phyloP scores from a whole-genome alignment of 2,329 filamentous ascomycete species.

The Aspergillus fumigatiaffinis region DNA sequence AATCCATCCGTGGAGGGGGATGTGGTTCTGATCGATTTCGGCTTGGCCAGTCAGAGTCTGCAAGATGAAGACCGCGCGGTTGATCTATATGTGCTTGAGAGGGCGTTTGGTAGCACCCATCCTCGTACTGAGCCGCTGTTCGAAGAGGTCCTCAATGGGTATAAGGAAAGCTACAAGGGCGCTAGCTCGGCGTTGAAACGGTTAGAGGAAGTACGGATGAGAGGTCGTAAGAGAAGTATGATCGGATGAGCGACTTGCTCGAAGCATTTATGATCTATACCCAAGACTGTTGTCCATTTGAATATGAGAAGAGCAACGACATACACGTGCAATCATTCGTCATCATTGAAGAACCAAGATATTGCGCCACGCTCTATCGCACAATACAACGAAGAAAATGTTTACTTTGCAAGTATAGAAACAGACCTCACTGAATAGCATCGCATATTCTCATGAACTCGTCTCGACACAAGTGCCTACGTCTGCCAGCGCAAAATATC shows the following conservation, averaged over 20 bases:
- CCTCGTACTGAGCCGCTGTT: slow-evolving; percentile 78
- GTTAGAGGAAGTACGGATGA: slow-evolving; percentile 87
- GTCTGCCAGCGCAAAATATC: slow-evolving; percentile 87
- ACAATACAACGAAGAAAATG: neutral
- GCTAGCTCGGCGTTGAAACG: slow-evolving; percentile 71
- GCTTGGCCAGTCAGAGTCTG: slow-evolving; percentile 73
- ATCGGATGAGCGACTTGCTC: slow-evolving; percentile 59
- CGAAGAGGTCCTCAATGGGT: slow-evolving; percentile 67
- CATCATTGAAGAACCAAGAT: neutral
- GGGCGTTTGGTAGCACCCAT: slow-evolving; percentile 93
- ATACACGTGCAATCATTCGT: slow-evolving; percentile 8
- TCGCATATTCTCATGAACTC: slow-evolving; percentile 19
- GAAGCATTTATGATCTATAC: slow-evolving; percentile 8
- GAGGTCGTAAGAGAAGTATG: slow-evolving; percentile 96
- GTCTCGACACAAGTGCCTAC: slow-evolving; percentile 48
- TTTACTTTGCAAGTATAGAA: neutral
- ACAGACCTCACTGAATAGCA: slow-evolving; percentile 7
- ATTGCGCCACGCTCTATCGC: neutral
- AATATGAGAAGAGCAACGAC: neutral
- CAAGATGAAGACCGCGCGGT: slow-evolving; percentile 93
- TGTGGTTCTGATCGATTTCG: slow-evolving; percentile 90
- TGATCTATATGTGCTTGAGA: slow-evolving; percentile 90
- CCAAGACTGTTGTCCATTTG: slow-evolving; percentile 4
- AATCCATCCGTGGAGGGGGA: slow-evolving; percentile 57
- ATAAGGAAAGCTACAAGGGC: slow-evolving; percentile 70